Conservation (phyloP, 139 green algal species). For the Klebsormidium nitens region DNA sequence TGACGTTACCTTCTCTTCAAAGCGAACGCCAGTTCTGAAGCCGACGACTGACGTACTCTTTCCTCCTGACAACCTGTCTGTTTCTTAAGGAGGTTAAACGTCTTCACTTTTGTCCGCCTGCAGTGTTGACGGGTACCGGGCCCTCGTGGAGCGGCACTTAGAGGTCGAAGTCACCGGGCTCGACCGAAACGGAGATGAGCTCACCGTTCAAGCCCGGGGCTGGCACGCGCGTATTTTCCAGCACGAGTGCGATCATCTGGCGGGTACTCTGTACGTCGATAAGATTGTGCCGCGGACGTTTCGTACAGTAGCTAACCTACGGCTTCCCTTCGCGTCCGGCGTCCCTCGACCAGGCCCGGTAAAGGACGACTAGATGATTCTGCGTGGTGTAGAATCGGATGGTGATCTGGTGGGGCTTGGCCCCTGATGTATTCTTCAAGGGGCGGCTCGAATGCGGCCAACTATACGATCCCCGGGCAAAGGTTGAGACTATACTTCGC, state of each 20-base stretch:
- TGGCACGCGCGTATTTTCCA: constrained; percentile 44
- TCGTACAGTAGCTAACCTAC: constrained; percentile 19
- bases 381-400: too few relatives aligned
- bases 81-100: too few relatives aligned
- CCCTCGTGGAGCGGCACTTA: constrained; percentile 30
- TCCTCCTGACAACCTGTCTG: too few relatives aligned
- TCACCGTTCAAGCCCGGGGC: constrained; percentile 19
- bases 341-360: constrained; percentile 7
- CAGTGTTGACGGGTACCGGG: constrained; percentile 40
- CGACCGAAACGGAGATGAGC: constrained; percentile 15
- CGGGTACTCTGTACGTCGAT: constrained; percentile 42
- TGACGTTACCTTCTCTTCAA: too few relatives aligned
- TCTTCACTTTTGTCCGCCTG: background rate
- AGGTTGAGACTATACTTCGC: too few relatives aligned
- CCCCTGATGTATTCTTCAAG: too few relatives aligned
- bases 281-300: constrained; percentile 37
- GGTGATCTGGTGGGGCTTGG: too few relatives aligned
- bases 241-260: constrained; percentile 45
- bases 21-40: too few relatives aligned
- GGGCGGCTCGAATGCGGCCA: too few relatives aligned
- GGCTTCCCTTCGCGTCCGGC: constrained; percentile 4
- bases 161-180: constrained; percentile 27
- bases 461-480: too few relatives aligned
- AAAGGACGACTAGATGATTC: background rate
- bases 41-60: too few relatives aligned